Conservation (phyloP, 2,329 filamentous ascomycete genomes). For the Monilinia laxa region DNA sequence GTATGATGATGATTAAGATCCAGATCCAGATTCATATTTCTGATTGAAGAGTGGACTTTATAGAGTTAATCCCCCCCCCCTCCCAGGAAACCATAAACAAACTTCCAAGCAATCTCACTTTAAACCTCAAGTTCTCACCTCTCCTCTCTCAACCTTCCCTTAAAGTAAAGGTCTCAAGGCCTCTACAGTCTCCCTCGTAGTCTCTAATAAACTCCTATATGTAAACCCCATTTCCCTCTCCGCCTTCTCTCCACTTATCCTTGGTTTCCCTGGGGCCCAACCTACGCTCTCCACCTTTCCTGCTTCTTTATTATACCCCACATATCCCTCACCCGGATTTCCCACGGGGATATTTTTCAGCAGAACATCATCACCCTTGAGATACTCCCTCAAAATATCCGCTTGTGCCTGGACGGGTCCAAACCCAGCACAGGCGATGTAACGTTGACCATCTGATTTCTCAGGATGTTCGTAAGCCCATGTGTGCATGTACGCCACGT, state of each 20-base stretch:
- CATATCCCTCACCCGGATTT: conserved; percentile 45
- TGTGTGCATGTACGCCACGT: conserved; percentile 45
- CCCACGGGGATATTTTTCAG: conserved; percentile 42
- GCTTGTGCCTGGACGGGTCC: conserved; percentile 43
- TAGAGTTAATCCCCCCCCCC: no score
- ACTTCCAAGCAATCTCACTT: no score
- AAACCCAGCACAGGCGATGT: conserved; percentile 41
- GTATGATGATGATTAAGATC: no score
- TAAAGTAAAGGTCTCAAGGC: conserved; percentile 34
- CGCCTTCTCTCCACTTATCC: conserved; percentile 38
- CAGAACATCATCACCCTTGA: conserved; percentile 35
- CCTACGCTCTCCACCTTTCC: conserved; percentile 28
- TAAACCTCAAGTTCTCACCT: neutral
- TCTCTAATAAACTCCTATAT: conserved; percentile 35
- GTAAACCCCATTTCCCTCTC: conserved; percentile 35
- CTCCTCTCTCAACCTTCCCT: neutral
- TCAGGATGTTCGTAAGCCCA: conserved; percentile 43
- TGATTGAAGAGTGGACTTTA: no score
- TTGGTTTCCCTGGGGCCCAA: conserved; percentile 27
- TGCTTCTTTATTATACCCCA: conserved; percentile 32
- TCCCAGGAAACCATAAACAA: no score
- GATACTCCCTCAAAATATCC: conserved; percentile 45
- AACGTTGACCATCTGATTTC: conserved; percentile 45
- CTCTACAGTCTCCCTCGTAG: conserved; percentile 43
- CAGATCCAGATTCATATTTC: no score